Conservation (phyloP, 116 monocot genomes). For the Dioscorea cayenensis region DNA sequence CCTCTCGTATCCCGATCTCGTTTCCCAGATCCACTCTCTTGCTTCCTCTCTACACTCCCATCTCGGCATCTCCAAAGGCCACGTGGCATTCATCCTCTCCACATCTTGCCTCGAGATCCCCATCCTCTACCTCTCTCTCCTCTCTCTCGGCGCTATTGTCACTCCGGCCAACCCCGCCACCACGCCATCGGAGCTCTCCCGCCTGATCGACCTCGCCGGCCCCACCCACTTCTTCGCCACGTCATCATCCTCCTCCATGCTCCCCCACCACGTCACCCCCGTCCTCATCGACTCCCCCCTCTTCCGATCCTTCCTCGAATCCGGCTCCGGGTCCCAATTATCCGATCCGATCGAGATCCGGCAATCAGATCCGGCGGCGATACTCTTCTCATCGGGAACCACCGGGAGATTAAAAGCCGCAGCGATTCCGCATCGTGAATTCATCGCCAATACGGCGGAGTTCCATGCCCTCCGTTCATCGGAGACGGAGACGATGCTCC, state of each 20-base stretch:
- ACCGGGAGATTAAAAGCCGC: conserved; percentile 61
- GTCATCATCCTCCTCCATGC: conserved; percentile 18
- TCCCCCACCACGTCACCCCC: conserved; percentile 16
- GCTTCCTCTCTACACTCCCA: conserved; percentile 18
- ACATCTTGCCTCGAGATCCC: conserved; percentile 34
- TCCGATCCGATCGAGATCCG: neutral
- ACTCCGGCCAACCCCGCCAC: conserved; percentile 36
- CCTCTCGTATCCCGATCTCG: conserved; percentile 29
- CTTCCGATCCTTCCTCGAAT: conserved; percentile 15
- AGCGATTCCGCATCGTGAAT: conserved; percentile 43
- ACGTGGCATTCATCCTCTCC: conserved; percentile 49
- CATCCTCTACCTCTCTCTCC: conserved; percentile 39
- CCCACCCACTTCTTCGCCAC: conserved; percentile 18
- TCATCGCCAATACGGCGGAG: conserved; percentile 46
- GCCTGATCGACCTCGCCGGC: conserved; percentile 19
- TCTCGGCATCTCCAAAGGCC: conserved; percentile 17
- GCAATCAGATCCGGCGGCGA: conserved; percentile 58
- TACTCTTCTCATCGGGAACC: conserved; percentile 81
- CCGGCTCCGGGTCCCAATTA: neutral
- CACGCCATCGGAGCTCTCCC: conserved; percentile 26
- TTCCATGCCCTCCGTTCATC: neutral
- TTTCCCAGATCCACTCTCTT: conserved; percentile 27
- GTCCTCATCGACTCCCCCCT: conserved; percentile 38
- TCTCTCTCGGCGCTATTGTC: conserved; percentile 40
- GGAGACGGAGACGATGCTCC: conserved; percentile 15